Percentiles rank a stretch among this genome's conserved stretches.
Conservation (phyloP, 306 rosid genomes). For the Cicer pinnatifidum region DNA sequence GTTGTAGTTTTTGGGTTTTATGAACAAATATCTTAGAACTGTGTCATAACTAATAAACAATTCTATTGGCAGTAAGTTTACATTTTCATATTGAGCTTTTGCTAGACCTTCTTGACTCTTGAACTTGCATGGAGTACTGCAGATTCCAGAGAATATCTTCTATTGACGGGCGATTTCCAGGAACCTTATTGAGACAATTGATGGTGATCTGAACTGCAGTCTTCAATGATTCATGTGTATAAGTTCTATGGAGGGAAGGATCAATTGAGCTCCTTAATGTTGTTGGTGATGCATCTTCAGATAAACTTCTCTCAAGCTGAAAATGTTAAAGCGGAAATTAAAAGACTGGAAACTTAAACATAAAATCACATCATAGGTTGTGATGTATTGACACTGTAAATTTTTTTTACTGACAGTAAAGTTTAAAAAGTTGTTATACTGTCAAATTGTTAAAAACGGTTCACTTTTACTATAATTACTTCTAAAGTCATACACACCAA, state of each 20-base stretch:
- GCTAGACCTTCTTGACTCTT: slow-evolving; percentile 87
- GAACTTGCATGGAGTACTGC: slow-evolving; percentile 90
- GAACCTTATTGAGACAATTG: slow-evolving; percentile 67
- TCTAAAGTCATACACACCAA: background rate
- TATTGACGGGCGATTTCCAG: slow-evolving; percentile 77
- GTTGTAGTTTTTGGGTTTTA: no score
- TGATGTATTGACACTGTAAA: no score
- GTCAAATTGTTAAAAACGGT: no score
- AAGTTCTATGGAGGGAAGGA: slow-evolving; percentile 62
- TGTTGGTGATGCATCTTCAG: slow-evolving; percentile 55
- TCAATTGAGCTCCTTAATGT: slow-evolving; percentile 47
- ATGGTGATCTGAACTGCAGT: slow-evolving; percentile 69
- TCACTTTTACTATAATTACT: no score
- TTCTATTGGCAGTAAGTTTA: slow-evolving; percentile 12
- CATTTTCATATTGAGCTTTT: slow-evolving; percentile 52
- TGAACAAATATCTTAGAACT: slow-evolving; percentile 31
- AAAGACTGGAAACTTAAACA: background rate
- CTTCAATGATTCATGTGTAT: slow-evolving; percentile 69
- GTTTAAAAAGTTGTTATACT: no score
- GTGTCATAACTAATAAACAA: background rate
- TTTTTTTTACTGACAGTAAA: no score
- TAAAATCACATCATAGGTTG: no score
- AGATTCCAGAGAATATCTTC: slow-evolving; percentile 89
- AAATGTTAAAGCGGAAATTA: slow-evolving; percentile 17
- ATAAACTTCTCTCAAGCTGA: slow-evolving; percentile 70